Evolutionary conservation across 805 yeast species (phyloP).

Genomic region (Saccharomycopsis fodiens): DNA sequence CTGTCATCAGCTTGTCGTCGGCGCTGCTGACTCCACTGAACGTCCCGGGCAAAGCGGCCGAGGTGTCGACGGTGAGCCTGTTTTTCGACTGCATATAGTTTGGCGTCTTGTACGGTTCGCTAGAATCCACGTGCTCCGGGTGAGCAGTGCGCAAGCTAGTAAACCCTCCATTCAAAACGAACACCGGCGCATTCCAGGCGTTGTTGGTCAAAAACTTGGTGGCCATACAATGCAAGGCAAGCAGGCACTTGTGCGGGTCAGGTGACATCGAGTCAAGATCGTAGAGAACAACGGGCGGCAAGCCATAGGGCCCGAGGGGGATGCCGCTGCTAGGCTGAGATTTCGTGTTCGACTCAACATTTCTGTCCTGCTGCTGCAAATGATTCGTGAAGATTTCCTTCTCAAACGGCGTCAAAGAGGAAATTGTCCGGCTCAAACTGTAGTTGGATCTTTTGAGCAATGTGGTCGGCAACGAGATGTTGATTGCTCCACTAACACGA

Average conservation of each 20-base stretch:
- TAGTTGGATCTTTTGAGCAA: slow-evolving; percentile 69
- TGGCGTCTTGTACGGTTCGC: slow-evolving; percentile 15
- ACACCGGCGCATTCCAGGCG: slow-evolving; percentile 35
- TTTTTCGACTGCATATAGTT: slow-evolving; percentile 6
- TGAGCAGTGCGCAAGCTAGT: slow-evolving; percentile 28
- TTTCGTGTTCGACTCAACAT: slow-evolving; percentile 17
- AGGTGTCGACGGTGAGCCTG: background rate
- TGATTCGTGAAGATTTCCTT: slow-evolving; percentile 34
- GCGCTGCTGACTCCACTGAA: background rate
- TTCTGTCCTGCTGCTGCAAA: slow-evolving; percentile 24
- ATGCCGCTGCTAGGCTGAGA: slow-evolving; percentile 13
- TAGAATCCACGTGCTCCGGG: slow-evolving; percentile 25
- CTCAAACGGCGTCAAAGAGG: slow-evolving; percentile 50
- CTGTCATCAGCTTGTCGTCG: background rate
- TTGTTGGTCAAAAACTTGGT: slow-evolving; percentile 38
- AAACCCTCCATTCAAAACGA: slow-evolving; percentile 37
- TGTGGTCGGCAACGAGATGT: slow-evolving; percentile 87
- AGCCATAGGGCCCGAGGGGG: slow-evolving; percentile 25
- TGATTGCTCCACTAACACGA: slow-evolving; percentile 56
- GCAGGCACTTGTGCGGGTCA: slow-evolving; percentile 24
- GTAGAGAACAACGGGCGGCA: slow-evolving; percentile 43
- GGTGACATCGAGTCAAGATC: slow-evolving; percentile 30
- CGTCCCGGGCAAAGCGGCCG: too few relatives aligned
- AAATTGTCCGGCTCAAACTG: slow-evolving; percentile 52
- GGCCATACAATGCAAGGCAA: slow-evolving; percentile 38